Evolutionary conservation across 192 early-diverging fungal genomes (phyloP), one percentile per base, ranked within the genome.

Genomic region (Geosiphon pyriformis): DNA sequence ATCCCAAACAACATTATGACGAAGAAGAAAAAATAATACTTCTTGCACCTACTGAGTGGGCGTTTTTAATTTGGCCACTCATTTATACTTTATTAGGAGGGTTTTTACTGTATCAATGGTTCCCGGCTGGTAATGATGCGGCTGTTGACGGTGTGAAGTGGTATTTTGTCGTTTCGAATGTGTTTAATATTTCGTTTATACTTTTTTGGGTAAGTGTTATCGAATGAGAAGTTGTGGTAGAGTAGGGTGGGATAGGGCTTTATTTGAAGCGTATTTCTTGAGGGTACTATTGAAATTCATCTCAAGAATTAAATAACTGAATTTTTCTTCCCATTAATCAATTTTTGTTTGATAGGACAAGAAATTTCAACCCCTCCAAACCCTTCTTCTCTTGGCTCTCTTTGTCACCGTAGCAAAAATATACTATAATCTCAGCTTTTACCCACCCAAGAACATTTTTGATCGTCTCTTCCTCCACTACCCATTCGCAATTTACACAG

Each of bases 401-500:
- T 48, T 48, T 48, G 10, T 49, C 48, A 15, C 17, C 48, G 17
- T n/a, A 49, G 27, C 48, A 23, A 27, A 22, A 30, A 30, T 74
- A 17, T 79, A 76, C 25, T 53, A 74, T 27, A 70, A 69, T 46
- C 42, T 79, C 10, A 56, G 58, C 53, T 53, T 67, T 58, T 79
- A 65, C 54, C 78, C 78, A 61, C 72, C 78, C 2, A 67, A 73
- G 23, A 69, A 76, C 51, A 20, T 67, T 35, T 32, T 23, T 6
- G 78, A 79, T 61, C 35, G 33, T n/a, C 20, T 76, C 8, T 74
- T 79, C 11, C 26, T 79, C 12, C 76, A 76, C 58, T 72, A 70
- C 22, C 72, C 75, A 18, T 79, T 79, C 58, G 74, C 78, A 18
- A 79, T 79, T 11, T 74, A 72, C 54, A 65, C 75, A 7, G 58